Percentiles rank a stretch among this genome's conserved stretches.
Evolutionary conservation across 805 yeast species (phyloP).

Genomic region (Tetrapisispora fleetii): DNA sequence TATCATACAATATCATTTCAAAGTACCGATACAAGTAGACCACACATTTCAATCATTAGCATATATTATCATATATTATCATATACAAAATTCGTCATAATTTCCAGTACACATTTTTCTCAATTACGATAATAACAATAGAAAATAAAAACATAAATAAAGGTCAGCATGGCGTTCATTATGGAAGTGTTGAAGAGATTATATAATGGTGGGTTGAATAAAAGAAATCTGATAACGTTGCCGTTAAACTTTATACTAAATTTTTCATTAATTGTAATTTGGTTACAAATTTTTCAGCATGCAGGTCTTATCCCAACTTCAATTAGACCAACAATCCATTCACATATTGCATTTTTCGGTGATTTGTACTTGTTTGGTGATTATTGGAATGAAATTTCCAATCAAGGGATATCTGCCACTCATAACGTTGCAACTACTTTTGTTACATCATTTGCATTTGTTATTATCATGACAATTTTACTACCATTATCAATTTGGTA

Average conservation of each 20-base stretch:
- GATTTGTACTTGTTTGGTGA: constrained; percentile 26
- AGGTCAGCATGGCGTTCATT: neutral
- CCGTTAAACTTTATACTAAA: constrained; percentile 38
- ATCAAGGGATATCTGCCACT: constrained; percentile 10
- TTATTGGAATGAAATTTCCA: constrained; percentile 21
- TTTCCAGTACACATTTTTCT: neutral
- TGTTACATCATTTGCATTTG: constrained; percentile 11
- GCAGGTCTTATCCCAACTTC: constrained; percentile 48
- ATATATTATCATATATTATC: no score
- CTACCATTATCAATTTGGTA: constrained; percentile 23
- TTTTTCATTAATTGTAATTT: constrained; percentile 43
- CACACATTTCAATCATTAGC: no score
- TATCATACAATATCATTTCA: no score
- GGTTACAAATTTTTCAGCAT: constrained; percentile 49
- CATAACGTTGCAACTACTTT: constrained; percentile 7
- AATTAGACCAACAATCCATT: constrained; percentile 45
- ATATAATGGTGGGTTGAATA: constrained; percentile 25
- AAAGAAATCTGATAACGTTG: constrained; percentile 32
- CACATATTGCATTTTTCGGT: constrained; percentile 35
- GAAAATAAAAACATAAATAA: neutral
- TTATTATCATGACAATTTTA: constrained; percentile 6
- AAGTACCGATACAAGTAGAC: no score
- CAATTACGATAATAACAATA: no score
- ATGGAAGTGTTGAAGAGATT: constrained; percentile 9
- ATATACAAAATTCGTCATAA: no score